Percentiles rank a stretch among this genome's conserved stretches.
Evolutionary conservation across 2,329 filamentous ascomycete genomes (phyloP).

Genomic region (Cyphellophora attinorum): DNA sequence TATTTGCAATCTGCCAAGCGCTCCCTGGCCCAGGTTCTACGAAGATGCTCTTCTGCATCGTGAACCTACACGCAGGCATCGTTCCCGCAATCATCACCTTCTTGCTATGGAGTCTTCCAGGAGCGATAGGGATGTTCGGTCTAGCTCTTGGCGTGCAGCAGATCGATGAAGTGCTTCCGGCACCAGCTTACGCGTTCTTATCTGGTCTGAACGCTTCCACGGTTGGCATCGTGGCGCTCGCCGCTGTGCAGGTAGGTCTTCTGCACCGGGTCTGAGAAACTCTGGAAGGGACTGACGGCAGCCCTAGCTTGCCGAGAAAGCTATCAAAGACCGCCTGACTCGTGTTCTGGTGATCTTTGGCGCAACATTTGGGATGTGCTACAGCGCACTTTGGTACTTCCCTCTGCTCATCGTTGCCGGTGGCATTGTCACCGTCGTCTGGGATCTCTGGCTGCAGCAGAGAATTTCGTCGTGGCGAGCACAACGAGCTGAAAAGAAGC

Average conservation of each 20-base stretch:
- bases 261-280: neutral
- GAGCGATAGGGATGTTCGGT: conserved; percentile 60
- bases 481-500: neutral
- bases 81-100: conserved; percentile 50
- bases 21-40: conserved; percentile 60
- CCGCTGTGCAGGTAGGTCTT: conserved; percentile 45
- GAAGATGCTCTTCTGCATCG: conserved; percentile 63
- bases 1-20: conserved; percentile 61
- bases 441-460: conserved; percentile 48
- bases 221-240: conserved; percentile 62
- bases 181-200: conserved; percentile 57
- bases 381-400: conserved; percentile 68
- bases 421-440: conserved; percentile 44
- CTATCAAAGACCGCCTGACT: conserved; percentile 56
- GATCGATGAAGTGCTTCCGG: conserved; percentile 50
- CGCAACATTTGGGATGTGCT: conserved; percentile 56
- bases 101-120: conserved; percentile 59
- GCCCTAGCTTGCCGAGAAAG: conserved; percentile 51
- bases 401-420: conserved; percentile 52
- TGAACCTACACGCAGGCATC: conserved; percentile 54
- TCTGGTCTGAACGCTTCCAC: conserved; percentile 64
- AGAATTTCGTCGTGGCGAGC: conserved; percentile 18
- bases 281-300: neutral
- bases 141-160: conserved; percentile 56
- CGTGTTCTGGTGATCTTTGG: conserved; percentile 55